These are phyloP conservation scores for Salvia miltiorrhiza DNA, from an alignment of 257 asterid genomes.

Conservation along the genomic window DNA sequence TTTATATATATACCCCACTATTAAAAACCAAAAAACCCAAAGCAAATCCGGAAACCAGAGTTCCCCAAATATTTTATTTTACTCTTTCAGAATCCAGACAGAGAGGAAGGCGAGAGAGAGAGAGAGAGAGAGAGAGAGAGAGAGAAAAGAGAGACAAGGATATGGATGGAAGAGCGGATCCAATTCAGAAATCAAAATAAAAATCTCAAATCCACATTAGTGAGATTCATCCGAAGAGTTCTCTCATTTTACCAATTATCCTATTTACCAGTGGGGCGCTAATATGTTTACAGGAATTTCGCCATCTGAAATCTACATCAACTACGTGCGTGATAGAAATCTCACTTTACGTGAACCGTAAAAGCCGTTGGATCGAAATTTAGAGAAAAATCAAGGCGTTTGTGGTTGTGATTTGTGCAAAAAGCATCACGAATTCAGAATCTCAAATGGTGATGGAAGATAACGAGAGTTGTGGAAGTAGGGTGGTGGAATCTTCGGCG, in stretches of 20 bases:
- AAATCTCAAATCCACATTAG: constrained; percentile 20
- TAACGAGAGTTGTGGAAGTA: constrained; percentile 81
- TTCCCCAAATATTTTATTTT: not conserved
- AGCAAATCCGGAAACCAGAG: constrained; percentile 15
- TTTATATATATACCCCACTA: constrained; percentile 14
- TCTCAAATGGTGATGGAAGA: constrained; percentile 75
- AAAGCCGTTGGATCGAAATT: constrained; percentile 22
- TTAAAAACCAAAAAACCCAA: constrained; percentile 10
- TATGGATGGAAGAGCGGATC: constrained; percentile 34
- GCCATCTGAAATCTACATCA: constrained; percentile 22
- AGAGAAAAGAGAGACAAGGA: constrained; percentile 9
- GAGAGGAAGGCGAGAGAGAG: constrained; percentile 28
- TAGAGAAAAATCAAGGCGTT: constrained; percentile 3
- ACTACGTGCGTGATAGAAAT: constrained; percentile 12
- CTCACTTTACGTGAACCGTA: constrained; percentile 20
- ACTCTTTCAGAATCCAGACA: constrained; percentile 15
- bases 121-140: constrained; percentile 24
- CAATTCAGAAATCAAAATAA: constrained; percentile 25
- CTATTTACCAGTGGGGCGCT: constrained; percentile 12
- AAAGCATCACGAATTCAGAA: constrained; percentile 4
- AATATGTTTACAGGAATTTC: not conserved
- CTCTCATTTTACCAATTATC: not conserved
- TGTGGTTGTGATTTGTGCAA: constrained; percentile 5
- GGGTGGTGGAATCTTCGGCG: constrained; percentile 56
- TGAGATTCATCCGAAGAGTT: not conserved